Evolutionary conservation across 2,329 filamentous ascomycete genomes (phyloP), one percentile per base, ranked within the genome.

Genomic region (Paradendryphiella salina): DNA sequence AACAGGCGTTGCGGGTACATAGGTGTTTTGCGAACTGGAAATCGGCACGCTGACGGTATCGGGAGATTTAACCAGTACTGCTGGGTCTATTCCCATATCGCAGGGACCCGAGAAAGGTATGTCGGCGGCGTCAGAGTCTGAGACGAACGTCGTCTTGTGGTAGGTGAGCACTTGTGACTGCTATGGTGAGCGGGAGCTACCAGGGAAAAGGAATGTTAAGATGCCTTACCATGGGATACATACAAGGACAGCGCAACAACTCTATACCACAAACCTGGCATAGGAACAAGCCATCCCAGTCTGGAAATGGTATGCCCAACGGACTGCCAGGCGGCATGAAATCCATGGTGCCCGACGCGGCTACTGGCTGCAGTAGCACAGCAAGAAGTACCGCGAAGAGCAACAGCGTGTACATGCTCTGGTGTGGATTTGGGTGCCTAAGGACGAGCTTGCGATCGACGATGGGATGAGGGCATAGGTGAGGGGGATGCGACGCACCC

Each of bases 371-470:
- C 39, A 67, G 51, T 11, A 69, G 50, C 18, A 71, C 50, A 40
- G 63, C 48, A 35, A 71, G 40, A 9, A 71, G 44, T 44, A 71
- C 53, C 45, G 58, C 54, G 48, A 67, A 18, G 8, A 66, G 37
- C 21, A 72, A 55, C 48, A 65, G 59, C 47, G 51, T 63, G 59
- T 55, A 56, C 70, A 73, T 71, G 55, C 61, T 69, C 54, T 46
- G 43, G 46, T 40, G 34, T 41, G 32, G 32, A 46, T 46, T 21
- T 61, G 18, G 63, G 14, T 66, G 65, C 64, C 67, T 68, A 46
- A 53, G 63, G 50, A 52, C 21, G n/a, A 13, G 26, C 26, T 52
- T 41, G 39, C 38, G 41, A 39, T 37, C 51, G 54, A 57, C 42
- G 49, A 57, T 42, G 48, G 53, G 48, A 42, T n/a, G 13, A n/a